phyloP scores from a whole-genome alignment of 108 stramenopile species.

The Aureococcus anophagefferens region DNA sequence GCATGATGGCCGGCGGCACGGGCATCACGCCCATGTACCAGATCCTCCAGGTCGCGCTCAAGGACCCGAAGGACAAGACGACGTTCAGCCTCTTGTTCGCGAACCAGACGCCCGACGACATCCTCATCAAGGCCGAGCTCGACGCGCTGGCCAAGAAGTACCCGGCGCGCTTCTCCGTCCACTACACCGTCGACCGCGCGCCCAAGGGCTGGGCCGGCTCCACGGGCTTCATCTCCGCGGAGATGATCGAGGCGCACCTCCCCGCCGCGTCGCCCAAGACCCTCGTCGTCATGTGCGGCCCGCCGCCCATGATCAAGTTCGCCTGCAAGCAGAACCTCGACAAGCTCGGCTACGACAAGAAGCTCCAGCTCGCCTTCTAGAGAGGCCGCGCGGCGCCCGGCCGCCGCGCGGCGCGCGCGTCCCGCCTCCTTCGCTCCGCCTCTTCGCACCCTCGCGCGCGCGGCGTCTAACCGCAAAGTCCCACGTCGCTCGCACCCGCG shows the following conservation, averaged over 20 bases:
- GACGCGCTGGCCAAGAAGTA: slow-evolving; percentile 58
- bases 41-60: slow-evolving; percentile 64
- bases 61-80: slow-evolving; percentile 52
- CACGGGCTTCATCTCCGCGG: slow-evolving; percentile 79
- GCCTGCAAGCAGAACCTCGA: slow-evolving; percentile 81
- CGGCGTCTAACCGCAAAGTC: too few relatives aligned
- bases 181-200: slow-evolving; percentile 79
- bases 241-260: slow-evolving; percentile 76
- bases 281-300: slow-evolving; percentile 94
- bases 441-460: too few relatives aligned
- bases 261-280: slow-evolving; percentile 40
- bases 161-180: slow-evolving; percentile 63
- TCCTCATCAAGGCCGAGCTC: slow-evolving; percentile 76
- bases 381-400: too few relatives aligned
- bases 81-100: slow-evolving; percentile 34
- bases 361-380: slow-evolving; percentile 76
- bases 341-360: slow-evolving; percentile 73
- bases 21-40: slow-evolving; percentile 98
- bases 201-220: slow-evolving; percentile 62
- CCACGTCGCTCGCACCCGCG: too few relatives aligned
- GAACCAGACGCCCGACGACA: slow-evolving; percentile 78
- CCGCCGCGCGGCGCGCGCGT: too few relatives aligned
- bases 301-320: slow-evolving; percentile 96
- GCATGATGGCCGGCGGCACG: slow-evolving; percentile 97
- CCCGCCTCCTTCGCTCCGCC: too few relatives aligned